Evolutionary conservation across 495 filamentous ascomycete genomes (phyloP).

Genomic region (Aspergillus incahuasiensis): DNA sequence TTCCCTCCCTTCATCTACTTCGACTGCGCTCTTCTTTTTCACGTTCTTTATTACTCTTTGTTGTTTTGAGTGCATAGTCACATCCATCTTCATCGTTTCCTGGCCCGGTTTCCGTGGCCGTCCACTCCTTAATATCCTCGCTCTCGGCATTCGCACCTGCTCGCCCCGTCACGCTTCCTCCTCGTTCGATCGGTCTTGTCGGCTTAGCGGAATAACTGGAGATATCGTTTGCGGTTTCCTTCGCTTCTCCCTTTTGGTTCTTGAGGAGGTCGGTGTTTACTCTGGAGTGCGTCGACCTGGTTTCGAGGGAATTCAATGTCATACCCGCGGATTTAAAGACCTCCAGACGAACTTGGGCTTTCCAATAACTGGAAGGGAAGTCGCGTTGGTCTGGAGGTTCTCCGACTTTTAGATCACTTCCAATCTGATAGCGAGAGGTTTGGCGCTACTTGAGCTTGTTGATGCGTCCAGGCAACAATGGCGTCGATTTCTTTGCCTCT

Average conservation of each 20-base stretch:
- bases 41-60: conserved; percentile 12
- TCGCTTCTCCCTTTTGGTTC: background rate
- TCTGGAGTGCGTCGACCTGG: conserved; percentile 22
- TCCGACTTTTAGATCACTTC: conserved; percentile 31
- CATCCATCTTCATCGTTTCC: conserved; percentile 7
- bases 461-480: conserved; percentile 24
- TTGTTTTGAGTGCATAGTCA: conserved; percentile 21
- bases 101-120: conserved; percentile 44
- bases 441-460: conserved; percentile 10
- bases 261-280: conserved; percentile 6
- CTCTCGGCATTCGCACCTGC: conserved; percentile 11
- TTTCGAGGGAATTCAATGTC: conserved; percentile 37
- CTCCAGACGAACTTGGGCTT: conserved; percentile 42
- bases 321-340: conserved; percentile 30
- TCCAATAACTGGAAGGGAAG: conserved; percentile 30
- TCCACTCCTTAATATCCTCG: conserved; percentile 39
- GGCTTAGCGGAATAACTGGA: background rate
- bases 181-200: background rate
- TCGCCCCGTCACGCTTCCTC: conserved; percentile 6
- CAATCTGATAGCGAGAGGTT: conserved; percentile 16
- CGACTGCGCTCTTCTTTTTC: conserved; percentile 16
- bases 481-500: conserved; percentile 42
- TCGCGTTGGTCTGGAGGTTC: conserved; percentile 41
- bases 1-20: conserved; percentile 25
- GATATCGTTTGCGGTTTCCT: background rate